phyloP scores from a whole-genome alignment of 257 asterid species.

The Petunia secreta region DNA sequence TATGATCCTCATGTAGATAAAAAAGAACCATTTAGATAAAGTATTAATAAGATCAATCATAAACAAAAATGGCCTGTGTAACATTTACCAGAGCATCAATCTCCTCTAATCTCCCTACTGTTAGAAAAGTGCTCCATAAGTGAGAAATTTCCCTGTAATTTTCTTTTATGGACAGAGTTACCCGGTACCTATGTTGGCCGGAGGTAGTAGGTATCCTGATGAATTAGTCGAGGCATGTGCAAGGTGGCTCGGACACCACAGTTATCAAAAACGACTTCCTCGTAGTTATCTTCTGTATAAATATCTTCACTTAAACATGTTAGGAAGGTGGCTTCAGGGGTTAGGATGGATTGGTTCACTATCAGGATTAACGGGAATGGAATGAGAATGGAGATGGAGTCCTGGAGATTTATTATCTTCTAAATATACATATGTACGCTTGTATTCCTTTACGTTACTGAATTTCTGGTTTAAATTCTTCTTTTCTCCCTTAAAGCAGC shows the following conservation, averaged over 20 bases:
- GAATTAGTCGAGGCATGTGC: too few relatives aligned
- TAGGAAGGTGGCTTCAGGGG: background rate
- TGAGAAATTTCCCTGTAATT: too few relatives aligned
- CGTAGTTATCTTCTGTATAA: background rate
- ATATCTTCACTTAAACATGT: slow-evolving; percentile 4
- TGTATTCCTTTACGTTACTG: background rate
- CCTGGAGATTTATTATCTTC: background rate
- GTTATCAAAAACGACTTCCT: too few relatives aligned
- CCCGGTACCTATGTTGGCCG: too few relatives aligned
- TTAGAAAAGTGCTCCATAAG: too few relatives aligned
- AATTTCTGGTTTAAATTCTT: slow-evolving; percentile 6
- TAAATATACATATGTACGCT: background rate
- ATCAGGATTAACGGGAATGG: background rate
- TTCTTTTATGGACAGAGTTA: too few relatives aligned
- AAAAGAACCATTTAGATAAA: background rate
- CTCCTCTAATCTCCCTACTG: too few relatives aligned
- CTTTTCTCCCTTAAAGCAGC: background rate
- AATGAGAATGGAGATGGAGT: background rate
- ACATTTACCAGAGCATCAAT: too few relatives aligned
- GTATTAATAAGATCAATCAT: background rate
- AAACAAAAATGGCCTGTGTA: too few relatives aligned
- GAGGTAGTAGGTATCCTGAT: too few relatives aligned
- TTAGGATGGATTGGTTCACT: background rate
- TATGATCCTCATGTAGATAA: background rate
- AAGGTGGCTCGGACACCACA: too few relatives aligned